Base-by-base conservation (phyloP, 208 protist genomes). In the Leishmania turanica region DNA sequence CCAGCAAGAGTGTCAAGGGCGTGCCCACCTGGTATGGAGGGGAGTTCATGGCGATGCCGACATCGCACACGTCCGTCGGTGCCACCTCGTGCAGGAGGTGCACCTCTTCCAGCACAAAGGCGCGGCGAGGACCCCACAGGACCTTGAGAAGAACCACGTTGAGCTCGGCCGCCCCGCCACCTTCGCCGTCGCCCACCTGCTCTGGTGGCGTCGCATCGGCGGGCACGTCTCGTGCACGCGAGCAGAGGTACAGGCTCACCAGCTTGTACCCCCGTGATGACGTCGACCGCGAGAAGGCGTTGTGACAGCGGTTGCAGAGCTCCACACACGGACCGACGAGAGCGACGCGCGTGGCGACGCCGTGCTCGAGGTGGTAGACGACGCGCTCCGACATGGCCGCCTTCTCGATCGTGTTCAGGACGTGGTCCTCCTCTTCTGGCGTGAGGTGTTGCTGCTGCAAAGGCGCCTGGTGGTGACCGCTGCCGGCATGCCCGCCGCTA, bases 291-390 rank as follows among this genome's bases (percentile, higher is more conserved):
- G 68, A 77, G 58, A 80, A 81, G 34, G 70, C 71, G 78, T 91
- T 95, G 51, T 81, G 73, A 56, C 92, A 96, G 47, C 75, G 78
- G 70, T 77, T 85, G 83, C 92, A 96, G 11, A 92, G 83, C 83
- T 91, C 87, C 58, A 90, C 64, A 76, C 92, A 96, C 3, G 92
- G 90, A 24, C 92, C 91, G 6, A 92, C 79, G 56, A 92, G 87
- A 70, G 69, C 81, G 4, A 91, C 76, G 40, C 80, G 80, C 47
- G 88, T 89, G 13, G 87, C 89, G 31, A 92, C 74, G 19, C 91
- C 91, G 53, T 79, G 58, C 65, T 91, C 85, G 62, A 94, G 76
- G 31, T 87, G 88, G 78, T 92, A 92, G 19, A 69, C 5, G 13
- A 68, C 53, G 21, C 51, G 56, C 49, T 86, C 78, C 54, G 64